Evolutionary conservation across 306 rosid species (phyloP).

Genomic region (Cucumis cinereus): DNA sequence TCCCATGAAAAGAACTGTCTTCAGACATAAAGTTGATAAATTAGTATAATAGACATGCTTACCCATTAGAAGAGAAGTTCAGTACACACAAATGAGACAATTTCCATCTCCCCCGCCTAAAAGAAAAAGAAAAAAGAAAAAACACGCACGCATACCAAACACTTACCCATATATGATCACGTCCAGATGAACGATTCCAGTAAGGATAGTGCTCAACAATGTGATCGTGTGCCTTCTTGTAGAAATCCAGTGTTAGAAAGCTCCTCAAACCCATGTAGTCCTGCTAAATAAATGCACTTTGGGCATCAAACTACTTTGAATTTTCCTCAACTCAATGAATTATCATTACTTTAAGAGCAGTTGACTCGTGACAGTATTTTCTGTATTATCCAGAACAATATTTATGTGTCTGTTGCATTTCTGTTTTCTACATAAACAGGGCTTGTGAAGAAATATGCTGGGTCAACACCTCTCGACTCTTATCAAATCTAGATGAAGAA

Average conservation of each 20-base stretch:
- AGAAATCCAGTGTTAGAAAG: constrained; percentile 76
- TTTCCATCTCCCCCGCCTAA: neutral
- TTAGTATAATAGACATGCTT: constrained; percentile 20
- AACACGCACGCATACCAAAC: neutral
- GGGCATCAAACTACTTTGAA: neutral
- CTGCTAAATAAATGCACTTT: constrained; percentile 28
- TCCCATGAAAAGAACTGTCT: constrained; percentile 98
- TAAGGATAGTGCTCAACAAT: constrained; percentile 59
- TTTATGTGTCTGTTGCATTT: neutral
- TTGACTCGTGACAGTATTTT: neutral
- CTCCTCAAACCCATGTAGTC: constrained; percentile 84
- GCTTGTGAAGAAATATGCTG: neutral
- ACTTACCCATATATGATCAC: constrained; percentile 93
- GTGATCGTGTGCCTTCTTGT: constrained; percentile 60
- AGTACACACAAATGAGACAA: neutral
- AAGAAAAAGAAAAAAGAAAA: too few relatives aligned
- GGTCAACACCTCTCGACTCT: neutral
- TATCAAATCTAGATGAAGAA: neutral
- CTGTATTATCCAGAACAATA: neutral
- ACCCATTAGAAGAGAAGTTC: neutral
- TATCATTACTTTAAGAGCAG: neutral
- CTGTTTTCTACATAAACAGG: neutral
- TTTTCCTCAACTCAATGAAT: neutral
- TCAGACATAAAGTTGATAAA: constrained; percentile 25
- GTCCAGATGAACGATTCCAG: constrained; percentile 91